Evolutionary conservation across 2,329 filamentous ascomycete species (phyloP).

Genomic region (Lachnellula hyalina): DNA sequence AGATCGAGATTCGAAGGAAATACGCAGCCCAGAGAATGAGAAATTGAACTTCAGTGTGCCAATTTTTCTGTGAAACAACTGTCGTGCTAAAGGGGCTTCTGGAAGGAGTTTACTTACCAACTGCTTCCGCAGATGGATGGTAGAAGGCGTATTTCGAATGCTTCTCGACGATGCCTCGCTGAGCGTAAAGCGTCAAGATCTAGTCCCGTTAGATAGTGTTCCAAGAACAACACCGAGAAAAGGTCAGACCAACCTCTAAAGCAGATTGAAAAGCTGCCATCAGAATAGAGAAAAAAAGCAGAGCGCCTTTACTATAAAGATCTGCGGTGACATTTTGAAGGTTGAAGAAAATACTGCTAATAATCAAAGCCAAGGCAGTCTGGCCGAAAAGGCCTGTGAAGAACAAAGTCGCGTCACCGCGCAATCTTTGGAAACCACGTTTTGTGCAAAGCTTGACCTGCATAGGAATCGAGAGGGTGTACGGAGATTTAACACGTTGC

Average conservation of each 20-base stretch:
- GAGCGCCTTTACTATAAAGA: constrained; percentile 57
- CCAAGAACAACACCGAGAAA: background rate
- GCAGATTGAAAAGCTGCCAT: constrained; percentile 60
- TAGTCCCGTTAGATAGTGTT: constrained; percentile 26
- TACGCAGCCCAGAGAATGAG: too few relatives aligned
- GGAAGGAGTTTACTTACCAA: constrained; percentile 32
- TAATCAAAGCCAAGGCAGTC: constrained; percentile 52
- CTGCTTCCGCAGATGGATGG: constrained; percentile 84
- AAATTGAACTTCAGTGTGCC: too few relatives aligned
- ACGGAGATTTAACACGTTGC: constrained; percentile 66
- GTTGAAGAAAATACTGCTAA: constrained; percentile 59
- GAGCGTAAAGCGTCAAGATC: constrained; percentile 73
- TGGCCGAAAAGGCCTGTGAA: constrained; percentile 39
- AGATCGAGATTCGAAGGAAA: background rate
- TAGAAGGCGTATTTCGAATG: constrained; percentile 84
- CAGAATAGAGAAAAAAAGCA: constrained; percentile 64
- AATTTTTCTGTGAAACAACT: too few relatives aligned
- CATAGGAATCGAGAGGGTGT: constrained; percentile 69
- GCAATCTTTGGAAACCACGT: constrained; percentile 73
- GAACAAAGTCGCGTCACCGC: constrained; percentile 66
- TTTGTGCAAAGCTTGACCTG: constrained; percentile 78
- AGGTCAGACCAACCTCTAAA: constrained; percentile 39
- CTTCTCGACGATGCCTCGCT: constrained; percentile 89
- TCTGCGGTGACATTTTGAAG: constrained; percentile 46
- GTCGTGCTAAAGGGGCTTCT: background rate